These are phyloP conservation scores for Trichosanthes truncata DNA, from an alignment of 306 rosid species.

Conservation along the genomic window DNA sequence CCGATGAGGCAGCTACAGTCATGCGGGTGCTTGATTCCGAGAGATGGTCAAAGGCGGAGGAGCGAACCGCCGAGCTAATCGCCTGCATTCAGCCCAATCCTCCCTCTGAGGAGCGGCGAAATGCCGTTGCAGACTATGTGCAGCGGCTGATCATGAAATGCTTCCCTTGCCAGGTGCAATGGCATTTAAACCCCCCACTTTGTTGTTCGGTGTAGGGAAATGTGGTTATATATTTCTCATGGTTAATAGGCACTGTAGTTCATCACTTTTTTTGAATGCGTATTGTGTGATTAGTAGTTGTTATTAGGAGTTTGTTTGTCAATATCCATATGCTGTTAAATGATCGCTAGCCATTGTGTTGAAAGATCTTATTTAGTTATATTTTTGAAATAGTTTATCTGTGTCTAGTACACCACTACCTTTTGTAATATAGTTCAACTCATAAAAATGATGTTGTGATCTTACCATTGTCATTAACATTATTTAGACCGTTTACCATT, in stretches of 20 bases:
- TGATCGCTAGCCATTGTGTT: background rate
- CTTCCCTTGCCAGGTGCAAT: slow-evolving; percentile 84
- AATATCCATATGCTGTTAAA: background rate
- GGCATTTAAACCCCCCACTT: background rate
- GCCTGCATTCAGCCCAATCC: slow-evolving; percentile 90
- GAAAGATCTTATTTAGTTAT: background rate
- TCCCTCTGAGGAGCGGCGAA: slow-evolving; percentile 72
- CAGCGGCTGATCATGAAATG: slow-evolving; percentile 65
- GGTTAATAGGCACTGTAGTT: background rate
- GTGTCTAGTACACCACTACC: background rate
- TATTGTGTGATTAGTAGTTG: background rate
- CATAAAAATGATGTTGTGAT: background rate
- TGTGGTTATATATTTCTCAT: background rate
- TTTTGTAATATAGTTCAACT: background rate
- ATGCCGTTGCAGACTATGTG: slow-evolving; percentile 79
- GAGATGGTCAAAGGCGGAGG: slow-evolving; percentile 83
- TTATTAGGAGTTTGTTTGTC: background rate
- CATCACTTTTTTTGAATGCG: background rate
- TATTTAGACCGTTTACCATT: background rate
- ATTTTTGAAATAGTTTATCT: background rate
- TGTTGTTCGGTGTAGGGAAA: background rate
- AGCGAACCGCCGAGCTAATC: slow-evolving; percentile 78
- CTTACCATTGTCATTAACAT: background rate
- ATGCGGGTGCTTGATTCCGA: slow-evolving; percentile 61
- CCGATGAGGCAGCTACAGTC: slow-evolving; percentile 74